Percentiles rank a stretch among this genome's conserved stretches.
Evolutionary conservation across 768 basidiomycete genomes (phyloP).

Genomic region (Macrocybe gigantea): DNA sequence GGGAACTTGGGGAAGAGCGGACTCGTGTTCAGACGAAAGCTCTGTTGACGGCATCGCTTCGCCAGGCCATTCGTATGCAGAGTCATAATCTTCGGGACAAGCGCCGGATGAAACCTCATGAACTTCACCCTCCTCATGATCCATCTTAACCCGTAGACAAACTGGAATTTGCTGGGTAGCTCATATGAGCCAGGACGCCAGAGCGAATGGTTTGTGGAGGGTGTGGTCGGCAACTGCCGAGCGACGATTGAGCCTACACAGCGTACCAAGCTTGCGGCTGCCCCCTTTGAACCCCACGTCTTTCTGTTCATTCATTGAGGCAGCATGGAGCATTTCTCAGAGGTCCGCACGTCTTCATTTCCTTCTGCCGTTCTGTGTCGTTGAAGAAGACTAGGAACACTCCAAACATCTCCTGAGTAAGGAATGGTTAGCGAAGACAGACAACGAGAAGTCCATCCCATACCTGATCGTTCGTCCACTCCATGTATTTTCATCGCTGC

Average conservation of each 20-base stretch:
- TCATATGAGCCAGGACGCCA: neutral
- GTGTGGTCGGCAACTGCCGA: neutral
- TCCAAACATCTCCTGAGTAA: constrained; percentile 50
- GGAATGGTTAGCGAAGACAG: constrained; percentile 72
- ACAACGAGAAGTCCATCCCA: constrained; percentile 52
- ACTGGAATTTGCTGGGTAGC: neutral
- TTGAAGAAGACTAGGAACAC: constrained; percentile 38
- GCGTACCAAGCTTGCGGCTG: neutral
- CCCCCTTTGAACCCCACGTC: constrained; percentile 2
- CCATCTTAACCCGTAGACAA: constrained; percentile 7
- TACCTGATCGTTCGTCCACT: constrained; percentile 62
- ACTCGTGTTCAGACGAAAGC: constrained; percentile 7
- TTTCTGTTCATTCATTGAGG: constrained; percentile 1
- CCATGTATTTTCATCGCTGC: no score
- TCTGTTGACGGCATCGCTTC: constrained; percentile 14
- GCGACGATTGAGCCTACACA: no score
- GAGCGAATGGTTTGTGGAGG: no score
- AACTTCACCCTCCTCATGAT: constrained; percentile 25
- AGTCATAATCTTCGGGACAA: constrained; percentile 34
- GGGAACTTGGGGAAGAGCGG: constrained; percentile 15
- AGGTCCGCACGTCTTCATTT: constrained; percentile 24
- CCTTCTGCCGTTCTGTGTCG: constrained; percentile 7
- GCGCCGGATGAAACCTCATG: constrained; percentile 8
- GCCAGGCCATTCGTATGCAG: constrained; percentile 58
- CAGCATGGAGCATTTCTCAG: constrained; percentile 44